Percentiles rank a stretch among this genome's conserved stretches.
Evolutionary conservation across 2,329 filamentous ascomycete species (phyloP).

Genomic region (Diaporthe eres): DNA sequence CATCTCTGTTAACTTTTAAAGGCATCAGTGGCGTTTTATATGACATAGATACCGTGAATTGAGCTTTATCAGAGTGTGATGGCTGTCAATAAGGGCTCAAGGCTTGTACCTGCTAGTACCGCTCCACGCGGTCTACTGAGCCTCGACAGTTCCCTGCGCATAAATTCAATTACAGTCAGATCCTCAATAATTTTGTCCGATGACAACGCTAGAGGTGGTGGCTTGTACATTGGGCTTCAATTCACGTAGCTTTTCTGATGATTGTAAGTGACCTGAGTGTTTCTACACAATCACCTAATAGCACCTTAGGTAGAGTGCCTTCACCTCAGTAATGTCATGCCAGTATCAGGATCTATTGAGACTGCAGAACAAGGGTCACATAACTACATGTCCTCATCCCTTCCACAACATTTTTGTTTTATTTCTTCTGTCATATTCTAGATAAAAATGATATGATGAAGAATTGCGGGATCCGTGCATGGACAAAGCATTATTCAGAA

Average conservation of each 20-base stretch:
- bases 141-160: too few species aligned
- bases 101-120: neutral
- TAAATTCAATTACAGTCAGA: too few species aligned
- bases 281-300: neutral
- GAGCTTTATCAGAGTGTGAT: neutral
- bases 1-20: slow-evolving; percentile 29
- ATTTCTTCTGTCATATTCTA: neutral
- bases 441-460: neutral
- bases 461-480: neutral
- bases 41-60: neutral
- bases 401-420: neutral
- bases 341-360: neutral
- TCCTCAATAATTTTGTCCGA: too few species aligned
- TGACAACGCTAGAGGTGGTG: accelerated
- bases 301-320: neutral
- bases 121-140: too few species aligned
- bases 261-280: too few species aligned
- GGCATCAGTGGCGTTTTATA: too few species aligned
- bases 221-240: too few species aligned
- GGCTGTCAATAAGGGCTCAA: neutral
- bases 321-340: neutral
- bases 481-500: neutral
- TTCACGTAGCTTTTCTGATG: too few species aligned
- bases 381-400: neutral
- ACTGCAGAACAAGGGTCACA: neutral